phyloP scores from a whole-genome alignment of 257 asterid species.

The Linderniella brevidens region DNA sequence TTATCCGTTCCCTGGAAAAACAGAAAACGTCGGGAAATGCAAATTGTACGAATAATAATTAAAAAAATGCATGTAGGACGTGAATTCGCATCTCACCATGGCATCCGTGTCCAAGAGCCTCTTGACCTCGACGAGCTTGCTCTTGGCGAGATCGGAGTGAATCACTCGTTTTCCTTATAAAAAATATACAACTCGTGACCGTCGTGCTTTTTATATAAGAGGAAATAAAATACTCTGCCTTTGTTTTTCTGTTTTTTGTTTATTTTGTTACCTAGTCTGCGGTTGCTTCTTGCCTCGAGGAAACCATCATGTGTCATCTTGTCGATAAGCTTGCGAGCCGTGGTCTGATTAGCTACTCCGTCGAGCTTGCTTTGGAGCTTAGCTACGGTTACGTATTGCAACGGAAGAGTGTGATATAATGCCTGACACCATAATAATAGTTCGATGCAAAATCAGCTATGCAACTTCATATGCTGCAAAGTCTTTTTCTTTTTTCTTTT shows the following conservation, averaged over 20 bases:
- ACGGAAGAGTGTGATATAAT: slow-evolving; percentile 74
- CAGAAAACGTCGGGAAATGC: slow-evolving; percentile 6
- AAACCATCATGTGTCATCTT: slow-evolving; percentile 79
- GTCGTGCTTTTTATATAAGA: slow-evolving; percentile 1
- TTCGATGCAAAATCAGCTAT: too few relatives aligned
- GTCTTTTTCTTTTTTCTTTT: too few relatives aligned
- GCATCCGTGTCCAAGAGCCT: slow-evolving; percentile 35
- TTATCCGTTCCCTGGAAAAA: slow-evolving; percentile 38
- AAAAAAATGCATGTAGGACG: too few relatives aligned
- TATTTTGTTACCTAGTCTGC: slow-evolving; percentile 81
- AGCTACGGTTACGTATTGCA: slow-evolving; percentile 46
- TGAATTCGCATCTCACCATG: slow-evolving; percentile 23
- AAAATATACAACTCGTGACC: slow-evolving; percentile 3
- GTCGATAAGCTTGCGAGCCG: slow-evolving; percentile 65
- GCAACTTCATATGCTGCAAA: too few relatives aligned
- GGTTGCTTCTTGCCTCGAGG: slow-evolving; percentile 53
- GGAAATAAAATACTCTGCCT: neutral
- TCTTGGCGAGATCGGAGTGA: slow-evolving; percentile 64
- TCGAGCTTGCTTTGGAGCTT: slow-evolving; percentile 71
- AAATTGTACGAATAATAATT: too few relatives aligned
- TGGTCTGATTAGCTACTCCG: slow-evolving; percentile 48
- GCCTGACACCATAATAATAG: slow-evolving; percentile 38
- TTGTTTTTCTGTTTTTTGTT: neutral
- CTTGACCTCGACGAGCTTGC: slow-evolving; percentile 56
- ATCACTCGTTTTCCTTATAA: slow-evolving; percentile 80